Evolutionary conservation across 2,329 filamentous ascomycete species (phyloP).

Genomic region (Hypoxylon sp.): DNA sequence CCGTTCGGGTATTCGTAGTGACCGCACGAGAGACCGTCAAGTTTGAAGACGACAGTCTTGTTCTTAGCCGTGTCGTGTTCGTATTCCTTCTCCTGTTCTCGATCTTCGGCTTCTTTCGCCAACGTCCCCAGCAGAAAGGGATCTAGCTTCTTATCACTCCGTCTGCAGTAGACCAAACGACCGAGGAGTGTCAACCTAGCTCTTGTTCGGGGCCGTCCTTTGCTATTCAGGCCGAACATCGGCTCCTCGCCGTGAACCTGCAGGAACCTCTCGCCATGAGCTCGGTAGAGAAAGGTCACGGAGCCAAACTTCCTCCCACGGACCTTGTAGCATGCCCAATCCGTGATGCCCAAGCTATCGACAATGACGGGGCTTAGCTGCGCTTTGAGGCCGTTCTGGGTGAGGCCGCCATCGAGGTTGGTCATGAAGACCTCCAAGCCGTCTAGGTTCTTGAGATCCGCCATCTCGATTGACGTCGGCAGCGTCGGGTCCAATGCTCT

Average conservation of each 20-base stretch:
- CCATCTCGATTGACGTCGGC: conserved; percentile 27
- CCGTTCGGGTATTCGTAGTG: conserved; percentile 57
- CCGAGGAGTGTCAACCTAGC: conserved; percentile 50
- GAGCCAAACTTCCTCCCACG: conserved; percentile 51
- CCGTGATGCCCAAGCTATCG: conserved; percentile 53
- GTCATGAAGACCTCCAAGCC: conserved; percentile 60
- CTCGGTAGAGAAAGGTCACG: conserved; percentile 57
- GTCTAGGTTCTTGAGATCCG: background rate
- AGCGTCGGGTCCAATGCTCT: background rate
- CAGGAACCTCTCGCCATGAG: conserved; percentile 60
- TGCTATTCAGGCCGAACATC: conserved; percentile 10
- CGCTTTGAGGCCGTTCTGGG: conserved; percentile 52
- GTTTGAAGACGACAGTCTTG: conserved; percentile 41
- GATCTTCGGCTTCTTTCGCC: conserved; percentile 49
- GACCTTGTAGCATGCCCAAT: conserved; percentile 60
- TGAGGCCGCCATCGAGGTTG: conserved; percentile 57
- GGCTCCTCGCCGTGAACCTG: conserved; percentile 32
- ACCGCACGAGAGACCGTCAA: conserved; percentile 57
- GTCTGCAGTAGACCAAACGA: conserved; percentile 48
- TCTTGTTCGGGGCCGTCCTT: conserved; percentile 23
- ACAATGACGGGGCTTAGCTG: conserved; percentile 58
- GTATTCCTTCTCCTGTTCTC: conserved; percentile 41
- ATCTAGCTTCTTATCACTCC: conserved; percentile 54
- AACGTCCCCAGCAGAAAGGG: conserved; percentile 53
- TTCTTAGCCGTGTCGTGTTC: conserved; percentile 37